phyloP scores from a whole-genome alignment of 305 asterid species.

The Fraxinus xanthoxyloides region DNA sequence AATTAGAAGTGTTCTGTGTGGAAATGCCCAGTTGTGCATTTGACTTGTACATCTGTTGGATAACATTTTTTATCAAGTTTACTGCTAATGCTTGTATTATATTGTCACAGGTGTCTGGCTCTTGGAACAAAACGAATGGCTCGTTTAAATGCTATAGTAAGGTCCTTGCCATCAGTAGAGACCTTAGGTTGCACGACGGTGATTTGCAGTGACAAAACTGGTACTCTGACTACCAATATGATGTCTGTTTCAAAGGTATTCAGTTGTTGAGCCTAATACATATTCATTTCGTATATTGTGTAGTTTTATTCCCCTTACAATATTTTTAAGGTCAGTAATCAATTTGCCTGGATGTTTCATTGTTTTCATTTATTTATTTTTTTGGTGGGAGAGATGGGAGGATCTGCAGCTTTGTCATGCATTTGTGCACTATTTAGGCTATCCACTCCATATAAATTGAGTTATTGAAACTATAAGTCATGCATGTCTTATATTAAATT shows the following conservation, averaged over 20 bases:
- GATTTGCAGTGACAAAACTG: conserved; percentile 99
- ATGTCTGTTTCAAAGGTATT: conserved; percentile 96
- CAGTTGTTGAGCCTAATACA: conserved; percentile 19
- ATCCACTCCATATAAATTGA: not conserved
- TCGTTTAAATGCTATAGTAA: conserved; percentile 96
- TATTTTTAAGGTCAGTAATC: conserved; percentile 5
- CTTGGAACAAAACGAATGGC: conserved; percentile 99
- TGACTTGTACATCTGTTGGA: conserved; percentile 6
- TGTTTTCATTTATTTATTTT: not conserved
- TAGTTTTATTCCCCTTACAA: not conserved
- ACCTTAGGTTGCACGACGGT: conserved; percentile 99
- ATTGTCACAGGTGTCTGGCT: conserved; percentile 77
- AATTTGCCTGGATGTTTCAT: not conserved
- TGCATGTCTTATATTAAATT: not conserved
- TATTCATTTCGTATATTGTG: conserved; percentile 8
- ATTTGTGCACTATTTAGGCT: conserved; percentile 7
- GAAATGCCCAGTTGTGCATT: conserved; percentile 5
- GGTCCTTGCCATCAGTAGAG: conserved; percentile 99
- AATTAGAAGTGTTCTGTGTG: not conserved
- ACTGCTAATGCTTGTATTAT: conserved; percentile 15
- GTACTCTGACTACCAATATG: conserved; percentile 98
- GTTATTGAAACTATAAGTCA: conserved; percentile 1
- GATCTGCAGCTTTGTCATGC: not conserved
- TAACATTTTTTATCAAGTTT: conserved; percentile 15
- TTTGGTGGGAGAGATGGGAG: conserved; percentile 2